phyloP scores from a whole-genome alignment of 345 rosid genomes.

The Acer saccharum region DNA sequence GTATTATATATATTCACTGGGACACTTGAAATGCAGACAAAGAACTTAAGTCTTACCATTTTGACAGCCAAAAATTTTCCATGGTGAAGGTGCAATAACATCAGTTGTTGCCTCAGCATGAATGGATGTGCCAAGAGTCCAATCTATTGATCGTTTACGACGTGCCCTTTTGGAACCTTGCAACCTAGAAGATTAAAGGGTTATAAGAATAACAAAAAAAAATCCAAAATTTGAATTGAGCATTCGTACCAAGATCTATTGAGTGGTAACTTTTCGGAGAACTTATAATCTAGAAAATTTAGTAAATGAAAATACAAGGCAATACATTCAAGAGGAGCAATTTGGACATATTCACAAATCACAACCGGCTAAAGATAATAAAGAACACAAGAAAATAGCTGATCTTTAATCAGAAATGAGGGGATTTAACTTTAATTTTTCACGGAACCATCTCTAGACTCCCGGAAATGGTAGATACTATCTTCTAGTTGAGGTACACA shows the following conservation, averaged over 20 bases:
- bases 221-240: too few species aligned
- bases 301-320: neutral
- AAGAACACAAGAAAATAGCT: neutral
- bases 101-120: conserved; percentile 63
- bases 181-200: conserved; percentile 22
- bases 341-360: neutral
- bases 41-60: conserved; percentile 54
- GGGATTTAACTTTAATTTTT: neutral
- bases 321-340: neutral
- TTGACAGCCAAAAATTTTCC: conserved; percentile 96
- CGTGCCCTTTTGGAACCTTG: conserved; percentile 44
- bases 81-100: conserved; percentile 87
- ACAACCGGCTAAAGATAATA: neutral
- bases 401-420: neutral
- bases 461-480: neutral
- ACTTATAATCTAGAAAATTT: neutral
- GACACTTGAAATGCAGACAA: neutral
- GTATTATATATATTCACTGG: conserved; percentile 4
- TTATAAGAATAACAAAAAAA: neutral
- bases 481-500: neutral
- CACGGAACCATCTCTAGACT: neutral
- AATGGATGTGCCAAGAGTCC: conserved; percentile 48
- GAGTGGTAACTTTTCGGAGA: neutral
- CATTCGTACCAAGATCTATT: neutral
- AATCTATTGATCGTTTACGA: conserved; percentile 51